Evolutionary conservation across 805 yeast species (phyloP), one percentile per base, ranked within the genome.

Genomic region (Saturnispora zaruensis): DNA sequence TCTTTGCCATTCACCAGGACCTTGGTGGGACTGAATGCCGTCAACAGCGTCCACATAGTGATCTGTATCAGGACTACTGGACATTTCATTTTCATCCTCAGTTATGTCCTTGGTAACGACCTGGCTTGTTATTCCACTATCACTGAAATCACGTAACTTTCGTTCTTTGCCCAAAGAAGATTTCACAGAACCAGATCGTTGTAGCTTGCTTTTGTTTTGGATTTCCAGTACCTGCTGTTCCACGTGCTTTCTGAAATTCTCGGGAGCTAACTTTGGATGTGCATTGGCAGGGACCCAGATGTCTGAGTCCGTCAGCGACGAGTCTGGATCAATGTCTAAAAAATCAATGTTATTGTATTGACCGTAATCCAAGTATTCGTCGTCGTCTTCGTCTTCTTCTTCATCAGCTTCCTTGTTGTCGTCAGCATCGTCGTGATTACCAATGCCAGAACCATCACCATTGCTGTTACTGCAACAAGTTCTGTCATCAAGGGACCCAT

Each of bases 281-380:
- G 88, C 74, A 54, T 79, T 81, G 2, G 98, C 99, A 0, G 98
- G 98, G 1, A 93, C 97, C 99, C 99, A 91, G 48, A 91, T 69
- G 46, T 50, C 48, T 2, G 50, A 42, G 25, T 51, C 54, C 6
- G 47, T 26, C 23, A 46, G 44, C 9, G 50, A 42, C 13, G 54
- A 28, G 43, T 51, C 51, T 5, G 57, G 54, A 45, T 54, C 54
- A 25, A 53, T 25, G 41, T 53, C 51, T 25, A 49, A 18, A 26
- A 53, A 54, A 20, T 52, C 53, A 4, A 49, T 49, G 45, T 50
- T 48, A 20, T 38, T 38, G 11, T 55, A 53, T 26, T 57, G 54
- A 25, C 52, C 57, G 49, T 58, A 58, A 33, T 59, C 66, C 3
- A 61, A 32, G 33, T 64, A 63, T 20, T 55, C 53, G 30, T 53